Evolutionary conservation across 192 early-diverging fungal species (phyloP).

Genomic region (Coemansia sp.): DNA sequence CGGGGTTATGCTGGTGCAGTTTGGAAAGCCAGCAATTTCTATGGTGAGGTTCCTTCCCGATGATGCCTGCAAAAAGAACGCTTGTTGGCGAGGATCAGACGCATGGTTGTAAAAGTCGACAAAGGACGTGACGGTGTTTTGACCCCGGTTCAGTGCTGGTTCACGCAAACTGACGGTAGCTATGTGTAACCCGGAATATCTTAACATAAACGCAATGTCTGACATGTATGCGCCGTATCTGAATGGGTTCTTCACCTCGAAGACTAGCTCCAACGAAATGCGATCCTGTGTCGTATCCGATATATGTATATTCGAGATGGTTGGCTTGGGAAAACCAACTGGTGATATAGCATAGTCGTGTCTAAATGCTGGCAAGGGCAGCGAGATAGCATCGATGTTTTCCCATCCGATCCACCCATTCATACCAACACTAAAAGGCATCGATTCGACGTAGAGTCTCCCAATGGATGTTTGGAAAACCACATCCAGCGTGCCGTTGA

Average conservation of each 20-base stretch:
- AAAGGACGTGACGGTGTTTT: slow-evolving; percentile 17
- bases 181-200: slow-evolving; percentile 35
- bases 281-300: slow-evolving; percentile 28
- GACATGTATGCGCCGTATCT: slow-evolving; percentile 42
- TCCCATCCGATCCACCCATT: slow-evolving; percentile 4
- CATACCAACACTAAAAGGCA: slow-evolving; percentile 20
- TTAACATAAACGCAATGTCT: slow-evolving; percentile 29
- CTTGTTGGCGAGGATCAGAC: slow-evolving; percentile 33
- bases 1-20: slow-evolving; percentile 39
- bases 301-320: slow-evolving; percentile 31
- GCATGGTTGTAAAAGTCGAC: slow-evolving; percentile 43
- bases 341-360: not conserved
- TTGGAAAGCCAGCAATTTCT: slow-evolving; percentile 35
- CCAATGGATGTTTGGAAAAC: slow-evolving; percentile 33
- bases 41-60: slow-evolving; percentile 26
- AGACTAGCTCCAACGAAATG: slow-evolving; percentile 19
- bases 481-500: slow-evolving; percentile 37
- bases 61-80: slow-evolving; percentile 39
- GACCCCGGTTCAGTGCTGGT: slow-evolving; percentile 20
- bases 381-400: too few species aligned
- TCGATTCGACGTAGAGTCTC: slow-evolving; percentile 15
- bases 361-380: not conserved
- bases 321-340: slow-evolving; percentile 1
- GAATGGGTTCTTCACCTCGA: slow-evolving; percentile 32
- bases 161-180: slow-evolving; percentile 29